Evolutionary conservation across 495 filamentous ascomycete genomes (phyloP).

Genomic region (Saxophila tyrrhenica): DNA sequence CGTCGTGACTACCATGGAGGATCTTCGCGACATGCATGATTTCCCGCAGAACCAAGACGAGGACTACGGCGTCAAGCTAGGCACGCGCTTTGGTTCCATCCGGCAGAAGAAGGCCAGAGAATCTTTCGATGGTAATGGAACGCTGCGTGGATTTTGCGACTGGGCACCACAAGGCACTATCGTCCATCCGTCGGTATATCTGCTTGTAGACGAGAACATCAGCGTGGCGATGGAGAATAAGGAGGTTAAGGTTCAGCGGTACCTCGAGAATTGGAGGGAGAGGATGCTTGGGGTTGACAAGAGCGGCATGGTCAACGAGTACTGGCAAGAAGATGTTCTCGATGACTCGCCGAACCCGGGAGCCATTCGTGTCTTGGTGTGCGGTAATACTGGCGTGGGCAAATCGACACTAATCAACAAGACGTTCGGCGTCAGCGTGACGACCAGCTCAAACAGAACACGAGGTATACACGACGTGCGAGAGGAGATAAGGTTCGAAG

Average conservation of each 20-base stretch:
- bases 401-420: slow-evolving; percentile 32
- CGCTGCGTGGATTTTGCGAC: slow-evolving; percentile 17
- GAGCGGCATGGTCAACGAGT: slow-evolving; percentile 5
- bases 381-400: slow-evolving; percentile 29
- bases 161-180: slow-evolving; percentile 26
- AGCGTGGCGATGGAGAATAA: slow-evolving; percentile 16
- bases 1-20: slow-evolving; percentile 21
- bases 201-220: slow-evolving; percentile 22
- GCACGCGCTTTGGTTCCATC: not conserved
- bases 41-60: not conserved
- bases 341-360: slow-evolving; percentile 8
- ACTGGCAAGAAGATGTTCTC: slow-evolving; percentile 9
- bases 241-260: slow-evolving; percentile 17
- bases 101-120: slow-evolving; percentile 5
- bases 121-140: slow-evolving; percentile 4
- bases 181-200: slow-evolving; percentile 29
- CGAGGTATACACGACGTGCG: slow-evolving; percentile 20
- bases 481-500: slow-evolving; percentile 15
- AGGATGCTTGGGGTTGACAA: slow-evolving; percentile 7
- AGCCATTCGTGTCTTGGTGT: slow-evolving; percentile 27
- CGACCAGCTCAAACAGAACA: slow-evolving; percentile 8
- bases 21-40: slow-evolving; percentile 18
- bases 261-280: slow-evolving; percentile 14
- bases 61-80: slow-evolving; percentile 8
- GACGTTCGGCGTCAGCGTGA: slow-evolving; percentile 27